A percentile compares a stretch with the other conserved stretches of the same genome.
phyloP scores from a whole-genome alignment of 2,329 filamentous ascomycete genomes.

The Xylariaceae sp. region DNA sequence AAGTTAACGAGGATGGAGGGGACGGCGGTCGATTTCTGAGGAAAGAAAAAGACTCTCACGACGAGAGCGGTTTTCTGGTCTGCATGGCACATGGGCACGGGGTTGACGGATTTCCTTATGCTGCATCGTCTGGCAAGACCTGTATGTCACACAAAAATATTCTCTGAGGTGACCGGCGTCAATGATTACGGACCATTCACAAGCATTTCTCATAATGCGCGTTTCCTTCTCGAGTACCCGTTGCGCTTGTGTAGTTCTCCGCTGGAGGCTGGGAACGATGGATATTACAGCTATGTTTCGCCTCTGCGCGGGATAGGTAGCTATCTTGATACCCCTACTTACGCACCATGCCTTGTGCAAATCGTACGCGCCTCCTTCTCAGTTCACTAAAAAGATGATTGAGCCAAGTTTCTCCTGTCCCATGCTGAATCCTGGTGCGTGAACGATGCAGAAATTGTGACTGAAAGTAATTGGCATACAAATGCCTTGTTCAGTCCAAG shows the following conservation, averaged over 20 bases:
- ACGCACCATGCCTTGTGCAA: neutral
- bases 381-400: constrained; percentile 1
- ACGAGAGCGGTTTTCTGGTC: constrained; percentile 19
- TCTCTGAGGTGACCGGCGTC: constrained; percentile 55
- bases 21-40: constrained; percentile 11
- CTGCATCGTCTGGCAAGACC: constrained; percentile 51
- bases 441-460: neutral
- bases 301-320: neutral
- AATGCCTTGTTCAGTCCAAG: no score
- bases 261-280: constrained; percentile 1
- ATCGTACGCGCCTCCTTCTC: neutral
- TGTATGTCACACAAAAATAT: constrained; percentile 54
- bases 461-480: no score
- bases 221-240: neutral
- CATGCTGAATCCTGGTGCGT: neutral
- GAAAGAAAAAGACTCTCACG: constrained; percentile 37
- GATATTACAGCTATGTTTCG: neutral
- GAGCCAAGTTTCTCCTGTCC: neutral
- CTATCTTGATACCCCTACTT: constrained; percentile 3
- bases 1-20: constrained; percentile 36
- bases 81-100: constrained; percentile 43
- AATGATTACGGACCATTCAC: constrained; percentile 57
- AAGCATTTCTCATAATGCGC: constrained; percentile 26
- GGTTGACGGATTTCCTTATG: constrained; percentile 51
- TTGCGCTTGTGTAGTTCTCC: constrained; percentile 4